These are phyloP conservation scores for Colletotrichum euphorbiae DNA, from an alignment of 2,329 filamentous ascomycete genomes.

Conservation along the genomic window DNA sequence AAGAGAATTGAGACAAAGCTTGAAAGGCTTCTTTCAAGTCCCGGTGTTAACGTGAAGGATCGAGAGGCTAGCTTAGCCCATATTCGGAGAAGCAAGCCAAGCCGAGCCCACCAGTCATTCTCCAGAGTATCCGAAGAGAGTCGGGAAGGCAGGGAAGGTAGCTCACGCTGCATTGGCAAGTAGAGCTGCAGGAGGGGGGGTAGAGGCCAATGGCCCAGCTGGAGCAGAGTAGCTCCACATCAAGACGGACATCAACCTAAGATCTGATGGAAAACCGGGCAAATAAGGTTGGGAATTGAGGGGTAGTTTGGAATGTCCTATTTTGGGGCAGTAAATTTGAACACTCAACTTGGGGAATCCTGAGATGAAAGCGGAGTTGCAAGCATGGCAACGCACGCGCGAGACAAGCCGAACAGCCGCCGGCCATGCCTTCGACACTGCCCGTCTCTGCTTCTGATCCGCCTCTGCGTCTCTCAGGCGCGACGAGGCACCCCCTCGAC, in stretches of 20 bases:
- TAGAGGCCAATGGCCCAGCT: neutral
- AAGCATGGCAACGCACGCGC: neutral
- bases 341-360: slow-evolving; percentile 23
- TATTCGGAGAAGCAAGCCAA: neutral
- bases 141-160: neutral
- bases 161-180: slow-evolving; percentile 3
- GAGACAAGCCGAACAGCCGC: slow-evolving; percentile 18
- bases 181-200: neutral
- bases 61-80: neutral
- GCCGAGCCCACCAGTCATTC: neutral
- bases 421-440: neutral
- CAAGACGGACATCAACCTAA: neutral
- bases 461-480: neutral
- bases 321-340: slow-evolving; percentile 15
- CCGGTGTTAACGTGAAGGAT: neutral
- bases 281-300: slow-evolving; percentile 30
- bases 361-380: slow-evolving; percentile 16
- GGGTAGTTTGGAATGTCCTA: slow-evolving; percentile 26
- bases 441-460: slow-evolving; percentile 7
- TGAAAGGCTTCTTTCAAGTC: slow-evolving; percentile 22
- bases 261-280: neutral
- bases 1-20: slow-evolving; percentile 19
- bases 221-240: neutral
- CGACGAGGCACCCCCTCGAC: neutral
- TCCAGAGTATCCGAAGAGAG: neutral